phyloP scores from a whole-genome alignment of 2,329 filamentous ascomycete species.

The Cordyceps javanica region DNA sequence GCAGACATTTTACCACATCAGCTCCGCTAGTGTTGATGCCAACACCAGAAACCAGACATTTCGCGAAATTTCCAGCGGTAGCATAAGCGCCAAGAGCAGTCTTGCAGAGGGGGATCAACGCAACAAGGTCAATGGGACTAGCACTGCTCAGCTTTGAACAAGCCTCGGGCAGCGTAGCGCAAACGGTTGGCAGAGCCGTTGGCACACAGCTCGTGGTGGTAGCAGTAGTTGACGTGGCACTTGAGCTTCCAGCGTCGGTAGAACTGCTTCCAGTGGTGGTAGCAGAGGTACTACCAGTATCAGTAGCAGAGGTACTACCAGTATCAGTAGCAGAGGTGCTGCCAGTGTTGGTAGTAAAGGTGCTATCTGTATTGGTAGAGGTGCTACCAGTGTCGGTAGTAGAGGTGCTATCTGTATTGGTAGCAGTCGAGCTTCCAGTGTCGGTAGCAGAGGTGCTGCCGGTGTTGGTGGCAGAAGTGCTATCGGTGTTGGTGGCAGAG shows the following conservation, averaged over 20 bases:
- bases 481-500: neutral
- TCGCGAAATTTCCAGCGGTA: neutral
- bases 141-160: slow-evolving; percentile 10
- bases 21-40: slow-evolving; percentile 2
- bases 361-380: neutral
- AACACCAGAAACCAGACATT: slow-evolving; percentile 7
- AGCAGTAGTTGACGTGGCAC: neutral
- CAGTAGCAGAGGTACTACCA: neutral
- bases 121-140: slow-evolving; percentile 12
- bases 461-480: neutral
- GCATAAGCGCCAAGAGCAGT: slow-evolving; percentile 13
- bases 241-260: too few relatives aligned
- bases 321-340: neutral
- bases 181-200: slow-evolving; percentile 6
- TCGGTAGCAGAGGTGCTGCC: neutral
- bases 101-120: slow-evolving; percentile 13
- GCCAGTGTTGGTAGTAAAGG: neutral
- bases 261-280: neutral
- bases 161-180: slow-evolving; percentile 13
- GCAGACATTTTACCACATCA: slow-evolving; percentile 9
- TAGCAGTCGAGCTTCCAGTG: neutral
- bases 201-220: slow-evolving; percentile 14
- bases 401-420: neutral
- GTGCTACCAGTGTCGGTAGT: neutral
- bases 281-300: neutral